These are phyloP conservation scores for Leptographium radiaticola DNA, from an alignment of 2,329 filamentous ascomycete genomes.

Conservation along the genomic window DNA sequence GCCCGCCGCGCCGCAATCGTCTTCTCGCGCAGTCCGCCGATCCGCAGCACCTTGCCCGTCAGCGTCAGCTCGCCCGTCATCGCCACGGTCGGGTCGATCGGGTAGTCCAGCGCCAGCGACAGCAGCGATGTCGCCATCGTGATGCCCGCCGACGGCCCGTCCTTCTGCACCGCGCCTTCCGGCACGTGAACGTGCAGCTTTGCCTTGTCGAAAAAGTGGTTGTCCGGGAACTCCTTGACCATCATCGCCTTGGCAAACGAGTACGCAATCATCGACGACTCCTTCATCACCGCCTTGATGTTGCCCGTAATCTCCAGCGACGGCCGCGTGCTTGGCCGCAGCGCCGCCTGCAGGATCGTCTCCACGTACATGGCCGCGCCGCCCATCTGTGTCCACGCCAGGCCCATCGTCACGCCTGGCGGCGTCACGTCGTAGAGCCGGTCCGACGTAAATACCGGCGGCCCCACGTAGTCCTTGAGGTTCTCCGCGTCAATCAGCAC, in stretches of 20 bases:
- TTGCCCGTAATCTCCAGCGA: slow-evolving; percentile 88
- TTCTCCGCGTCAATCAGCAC: slow-evolving; percentile 80
- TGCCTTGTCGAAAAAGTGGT: slow-evolving; percentile 92
- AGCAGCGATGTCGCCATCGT: slow-evolving; percentile 95
- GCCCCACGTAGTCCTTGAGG: slow-evolving; percentile 91
- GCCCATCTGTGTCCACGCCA: slow-evolving; percentile 96
- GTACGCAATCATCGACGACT: slow-evolving; percentile 89
- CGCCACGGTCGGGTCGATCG: slow-evolving; percentile 74
- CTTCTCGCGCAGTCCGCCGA: slow-evolving; percentile 91
- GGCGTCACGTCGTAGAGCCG: slow-evolving; percentile 89
- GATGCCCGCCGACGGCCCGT: slow-evolving; percentile 84
- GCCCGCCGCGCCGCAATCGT: slow-evolving; percentile 88
- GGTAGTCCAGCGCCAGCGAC: slow-evolving; percentile 66
- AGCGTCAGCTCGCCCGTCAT: slow-evolving; percentile 98
- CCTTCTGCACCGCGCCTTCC: slow-evolving; percentile 90
- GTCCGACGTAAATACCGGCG: slow-evolving; percentile 90
- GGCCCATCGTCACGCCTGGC: slow-evolving; percentile 89
- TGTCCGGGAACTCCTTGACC: slow-evolving; percentile 73
- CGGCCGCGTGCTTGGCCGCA: slow-evolving; percentile 61
- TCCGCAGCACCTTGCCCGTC: slow-evolving; percentile 89
- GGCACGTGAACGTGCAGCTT: slow-evolving; percentile 93
- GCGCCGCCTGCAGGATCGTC: slow-evolving; percentile 77
- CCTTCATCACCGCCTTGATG: slow-evolving; percentile 94
- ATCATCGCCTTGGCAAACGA: slow-evolving; percentile 87
- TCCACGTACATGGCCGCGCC: slow-evolving; percentile 95